A percentile compares a stretch with the other conserved stretches of the same genome.
Evolutionary conservation across 202 grass and related monocot species (phyloP).

Genomic region (Brachypodium distachyon): DNA sequence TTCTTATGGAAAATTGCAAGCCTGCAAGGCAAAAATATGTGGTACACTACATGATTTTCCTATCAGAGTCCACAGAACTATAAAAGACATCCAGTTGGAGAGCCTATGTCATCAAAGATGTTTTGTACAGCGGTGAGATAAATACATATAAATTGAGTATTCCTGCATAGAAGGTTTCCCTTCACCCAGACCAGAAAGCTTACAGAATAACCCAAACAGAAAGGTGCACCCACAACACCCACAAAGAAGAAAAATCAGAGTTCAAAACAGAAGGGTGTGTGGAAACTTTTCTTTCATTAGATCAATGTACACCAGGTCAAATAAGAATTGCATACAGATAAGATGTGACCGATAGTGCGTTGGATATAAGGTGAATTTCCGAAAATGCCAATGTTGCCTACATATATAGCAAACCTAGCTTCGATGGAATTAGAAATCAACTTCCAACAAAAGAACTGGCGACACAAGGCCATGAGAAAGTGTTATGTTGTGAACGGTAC

Average conservation of each 20-base stretch:
- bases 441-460: background rate
- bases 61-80: background rate
- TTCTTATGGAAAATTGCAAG: background rate
- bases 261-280: background rate
- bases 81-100: background rate
- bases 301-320: background rate
- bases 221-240: no score
- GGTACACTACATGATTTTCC: background rate
- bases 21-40: background rate
- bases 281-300: background rate
- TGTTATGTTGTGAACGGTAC: background rate
- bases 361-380: background rate
- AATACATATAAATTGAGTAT: background rate
- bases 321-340: background rate
- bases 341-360: background rate
- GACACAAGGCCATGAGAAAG: background rate
- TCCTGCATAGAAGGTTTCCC: background rate
- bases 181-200: no score
- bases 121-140: background rate
- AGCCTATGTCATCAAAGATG: background rate
- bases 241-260: background rate
- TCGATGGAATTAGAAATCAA: background rate
- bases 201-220: background rate
- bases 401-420: conserved; percentile 4
- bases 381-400: conserved; percentile 23